Conservation (phyloP, 768 basidiomycete species). For the Boletus coccyginus region DNA sequence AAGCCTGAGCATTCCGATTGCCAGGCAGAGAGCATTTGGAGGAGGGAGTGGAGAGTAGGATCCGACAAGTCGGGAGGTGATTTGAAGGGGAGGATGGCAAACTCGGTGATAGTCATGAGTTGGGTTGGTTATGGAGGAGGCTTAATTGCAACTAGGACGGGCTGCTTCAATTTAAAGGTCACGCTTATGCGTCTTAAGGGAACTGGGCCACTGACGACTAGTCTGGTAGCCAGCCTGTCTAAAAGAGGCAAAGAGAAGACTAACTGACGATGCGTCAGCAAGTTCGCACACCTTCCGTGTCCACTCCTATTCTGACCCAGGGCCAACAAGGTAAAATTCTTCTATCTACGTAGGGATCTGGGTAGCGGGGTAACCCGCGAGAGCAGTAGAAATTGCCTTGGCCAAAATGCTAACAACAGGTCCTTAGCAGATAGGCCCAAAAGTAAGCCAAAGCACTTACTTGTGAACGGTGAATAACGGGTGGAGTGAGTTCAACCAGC, state of each 20-base stretch:
- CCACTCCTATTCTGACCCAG: neutral
- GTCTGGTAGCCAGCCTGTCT: too few relatives aligned
- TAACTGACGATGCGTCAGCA: constrained; percentile 6
- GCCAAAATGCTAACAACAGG: constrained; percentile 42
- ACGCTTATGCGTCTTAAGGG: too few relatives aligned
- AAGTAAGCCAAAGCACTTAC: constrained; percentile 34
- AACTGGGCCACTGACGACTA: too few relatives aligned
- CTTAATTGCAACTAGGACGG: neutral
- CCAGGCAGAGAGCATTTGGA: constrained; percentile 30
- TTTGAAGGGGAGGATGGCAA: constrained; percentile 36
- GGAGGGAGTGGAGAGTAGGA: constrained; percentile 26
- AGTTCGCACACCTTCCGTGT: neutral
- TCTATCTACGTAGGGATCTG: constrained; percentile 11
- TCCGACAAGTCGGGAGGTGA: constrained; percentile 31
- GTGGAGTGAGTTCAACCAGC: constrained; percentile 62
- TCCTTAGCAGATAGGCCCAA: neutral
- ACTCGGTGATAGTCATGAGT: constrained; percentile 45
- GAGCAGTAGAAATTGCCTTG: constrained; percentile 46
- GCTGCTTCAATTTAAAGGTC: neutral
- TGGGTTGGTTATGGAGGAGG: neutral
- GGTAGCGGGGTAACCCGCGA: constrained; percentile 33
- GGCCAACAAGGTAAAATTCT: neutral
- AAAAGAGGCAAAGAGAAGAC: too few relatives aligned
- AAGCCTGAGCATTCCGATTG: constrained; percentile 43
- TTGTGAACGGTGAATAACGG: constrained; percentile 62